phyloP scores from a whole-genome alignment of 2,329 filamentous ascomycete genomes.

The Pleomassaria siparia region DNA sequence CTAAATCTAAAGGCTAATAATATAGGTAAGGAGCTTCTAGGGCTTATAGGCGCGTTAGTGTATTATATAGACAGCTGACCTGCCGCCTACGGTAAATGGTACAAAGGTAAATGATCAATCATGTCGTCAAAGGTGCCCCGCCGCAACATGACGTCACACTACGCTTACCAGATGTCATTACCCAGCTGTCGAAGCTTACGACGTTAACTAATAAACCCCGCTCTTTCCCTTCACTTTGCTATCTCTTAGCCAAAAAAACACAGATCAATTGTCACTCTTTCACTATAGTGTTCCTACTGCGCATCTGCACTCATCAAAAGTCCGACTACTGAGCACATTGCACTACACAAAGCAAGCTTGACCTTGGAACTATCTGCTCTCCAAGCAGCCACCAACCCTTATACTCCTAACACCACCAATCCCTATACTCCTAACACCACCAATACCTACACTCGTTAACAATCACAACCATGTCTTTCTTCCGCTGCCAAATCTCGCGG shows the following conservation, averaged over 20 bases:
- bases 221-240: background rate
- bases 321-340: too few species aligned
- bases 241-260: too few species aligned
- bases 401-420: background rate
- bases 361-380: too few species aligned
- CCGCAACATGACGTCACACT: background rate
- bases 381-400: too few species aligned
- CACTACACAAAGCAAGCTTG: too few species aligned
- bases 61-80: too few species aligned
- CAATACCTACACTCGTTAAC: background rate
- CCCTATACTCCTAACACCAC: background rate
- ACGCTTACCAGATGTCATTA: background rate
- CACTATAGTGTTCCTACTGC: too few species aligned
- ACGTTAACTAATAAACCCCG: background rate
- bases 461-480: background rate
- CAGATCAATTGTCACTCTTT: background rate
- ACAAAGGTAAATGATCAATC: background rate
- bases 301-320: background rate
- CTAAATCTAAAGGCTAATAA: too few species aligned
- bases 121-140: background rate
- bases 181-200: background rate
- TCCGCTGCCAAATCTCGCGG: constrained; percentile 25
- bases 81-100: too few species aligned
- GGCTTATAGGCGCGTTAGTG: too few species aligned
- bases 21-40: too few species aligned